phyloP scores from a whole-genome alignment of 257 asterid genomes.

The Penstemon eatonii region DNA sequence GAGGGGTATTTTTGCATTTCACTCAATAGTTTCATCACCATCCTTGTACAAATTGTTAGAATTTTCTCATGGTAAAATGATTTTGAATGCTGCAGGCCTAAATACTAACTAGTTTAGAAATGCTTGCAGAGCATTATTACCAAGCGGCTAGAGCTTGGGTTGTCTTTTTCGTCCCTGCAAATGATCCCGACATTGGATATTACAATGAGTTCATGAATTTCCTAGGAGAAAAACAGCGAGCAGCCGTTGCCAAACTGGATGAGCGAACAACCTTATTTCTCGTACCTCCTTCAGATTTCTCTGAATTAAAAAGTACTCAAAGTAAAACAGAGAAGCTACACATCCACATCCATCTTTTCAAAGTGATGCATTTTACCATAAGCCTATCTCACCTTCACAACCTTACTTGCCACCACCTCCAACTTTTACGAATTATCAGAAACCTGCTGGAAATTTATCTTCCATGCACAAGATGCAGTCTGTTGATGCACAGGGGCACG shows the following conservation, averaged over 20 bases:
- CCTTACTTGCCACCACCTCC: slow-evolving; percentile 48
- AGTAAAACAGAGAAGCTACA: slow-evolving; percentile 7
- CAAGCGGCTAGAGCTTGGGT: slow-evolving; percentile 83
- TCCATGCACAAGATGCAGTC: slow-evolving; percentile 27
- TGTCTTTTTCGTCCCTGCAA: slow-evolving; percentile 86
- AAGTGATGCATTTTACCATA: slow-evolving; percentile 37
- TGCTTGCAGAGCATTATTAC: slow-evolving; percentile 90
- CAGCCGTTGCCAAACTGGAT: slow-evolving; percentile 89
- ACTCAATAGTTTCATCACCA: too few relatives aligned
- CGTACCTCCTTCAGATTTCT: slow-evolving; percentile 94
- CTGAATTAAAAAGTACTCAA: too few relatives aligned
- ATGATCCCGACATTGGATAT: slow-evolving; percentile 74
- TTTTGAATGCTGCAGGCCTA: slow-evolving; percentile 66
- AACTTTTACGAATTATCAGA: slow-evolving; percentile 33
- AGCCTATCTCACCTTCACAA: slow-evolving; percentile 55
- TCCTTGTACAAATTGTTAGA: neutral
- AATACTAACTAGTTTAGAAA: slow-evolving; percentile 80
- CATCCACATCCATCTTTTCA: slow-evolving; percentile 31
- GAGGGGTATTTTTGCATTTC: too few relatives aligned
- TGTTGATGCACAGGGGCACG: slow-evolving; percentile 36
- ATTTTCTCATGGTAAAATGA: slow-evolving; percentile 14
- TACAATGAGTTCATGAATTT: slow-evolving; percentile 89
- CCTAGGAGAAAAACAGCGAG: slow-evolving; percentile 86
- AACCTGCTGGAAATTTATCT: slow-evolving; percentile 33
- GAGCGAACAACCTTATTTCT: slow-evolving; percentile 79